These are phyloP conservation scores for Hanseniaspora meyeri DNA, from an alignment of 805 yeast species.

Conservation along the genomic window DNA sequence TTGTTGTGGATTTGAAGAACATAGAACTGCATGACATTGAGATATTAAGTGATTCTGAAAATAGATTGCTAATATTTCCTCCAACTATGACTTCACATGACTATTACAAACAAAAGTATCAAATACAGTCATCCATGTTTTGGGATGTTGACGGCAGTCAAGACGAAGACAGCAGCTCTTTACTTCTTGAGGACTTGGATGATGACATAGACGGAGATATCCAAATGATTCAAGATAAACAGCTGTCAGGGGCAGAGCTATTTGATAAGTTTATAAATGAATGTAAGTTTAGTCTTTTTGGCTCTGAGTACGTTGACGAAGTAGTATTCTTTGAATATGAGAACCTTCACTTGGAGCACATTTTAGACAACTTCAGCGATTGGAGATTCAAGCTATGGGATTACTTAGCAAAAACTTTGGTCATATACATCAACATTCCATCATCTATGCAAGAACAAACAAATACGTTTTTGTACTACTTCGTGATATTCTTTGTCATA, in stretches of 20 bases:
- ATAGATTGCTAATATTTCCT: slow-evolving; percentile 7
- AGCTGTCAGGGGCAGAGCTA: not conserved
- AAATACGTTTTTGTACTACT: slow-evolving; percentile 35
- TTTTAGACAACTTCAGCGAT: not conserved
- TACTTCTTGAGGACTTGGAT: not conserved
- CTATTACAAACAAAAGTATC: slow-evolving; percentile 2
- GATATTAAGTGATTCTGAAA: not conserved
- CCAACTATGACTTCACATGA: not conserved
- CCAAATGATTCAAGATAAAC: not conserved
- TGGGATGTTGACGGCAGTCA: not conserved
- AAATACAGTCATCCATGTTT: not conserved
- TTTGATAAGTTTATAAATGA: slow-evolving; percentile 4
- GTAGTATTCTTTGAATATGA: slow-evolving; percentile 7
- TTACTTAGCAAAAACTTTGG: not conserved
- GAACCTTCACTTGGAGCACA: not conserved
- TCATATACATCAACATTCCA: slow-evolving; percentile 16
- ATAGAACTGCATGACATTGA: not conserved
- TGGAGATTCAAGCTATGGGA: slow-evolving; percentile 13
- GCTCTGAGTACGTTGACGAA: not conserved
- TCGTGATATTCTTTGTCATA: slow-evolving; percentile 32
- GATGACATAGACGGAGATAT: not conserved
- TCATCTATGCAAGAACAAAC: slow-evolving; percentile 22
- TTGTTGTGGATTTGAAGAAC: not conserved
- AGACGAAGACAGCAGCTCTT: not conserved
- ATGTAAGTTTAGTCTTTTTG: slow-evolving; percentile 2